Percentiles rank a stretch among this genome's conserved stretches.
These are phyloP conservation scores for Candida hispaniensis DNA, from an alignment of 805 yeast genomes.

Conservation along the genomic window DNA sequence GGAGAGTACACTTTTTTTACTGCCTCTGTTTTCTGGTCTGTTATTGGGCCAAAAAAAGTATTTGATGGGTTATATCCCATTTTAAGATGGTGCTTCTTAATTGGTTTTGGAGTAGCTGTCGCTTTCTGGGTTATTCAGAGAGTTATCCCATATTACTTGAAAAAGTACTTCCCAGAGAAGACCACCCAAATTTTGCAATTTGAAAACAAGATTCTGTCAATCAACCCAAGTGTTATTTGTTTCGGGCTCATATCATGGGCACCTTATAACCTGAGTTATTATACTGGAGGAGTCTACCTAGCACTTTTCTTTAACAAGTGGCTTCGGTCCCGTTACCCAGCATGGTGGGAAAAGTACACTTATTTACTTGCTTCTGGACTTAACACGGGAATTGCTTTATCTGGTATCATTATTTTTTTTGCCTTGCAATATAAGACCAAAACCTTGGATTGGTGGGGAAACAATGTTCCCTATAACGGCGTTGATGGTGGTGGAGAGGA, in stretches of 20 bases:
- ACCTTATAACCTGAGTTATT: slow-evolving; percentile 30
- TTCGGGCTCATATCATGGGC: slow-evolving; percentile 4
- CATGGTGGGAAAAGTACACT: slow-evolving; percentile 47
- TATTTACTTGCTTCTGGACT: slow-evolving; percentile 40
- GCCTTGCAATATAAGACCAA: slow-evolving; percentile 31
- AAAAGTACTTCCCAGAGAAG: slow-evolving; percentile 13
- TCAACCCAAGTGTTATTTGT: slow-evolving; percentile 6
- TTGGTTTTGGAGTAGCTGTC: slow-evolving; percentile 24
- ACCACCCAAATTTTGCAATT: slow-evolving; percentile 1
- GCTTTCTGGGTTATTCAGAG: slow-evolving; percentile 7
- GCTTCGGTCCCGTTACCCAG: slow-evolving; percentile 33
- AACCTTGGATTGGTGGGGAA: slow-evolving; percentile 42
- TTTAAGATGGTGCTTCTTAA: slow-evolving; percentile 21
- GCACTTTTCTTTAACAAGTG: slow-evolving; percentile 38
- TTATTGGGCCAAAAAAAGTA: slow-evolving; percentile 39
- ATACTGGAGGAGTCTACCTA: slow-evolving; percentile 34
- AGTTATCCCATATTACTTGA: slow-evolving; percentile 19
- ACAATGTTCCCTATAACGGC: slow-evolving; percentile 21
- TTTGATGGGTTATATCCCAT: slow-evolving; percentile 27
- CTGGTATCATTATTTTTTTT: slow-evolving; percentile 38
- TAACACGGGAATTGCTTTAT: slow-evolving; percentile 41
- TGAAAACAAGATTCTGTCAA: slow-evolving; percentile 1
- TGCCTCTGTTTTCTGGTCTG: slow-evolving; percentile 38
- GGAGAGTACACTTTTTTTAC: slow-evolving; percentile 37
- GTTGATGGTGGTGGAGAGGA: slow-evolving; percentile 4